Percentiles rank a stretch among this genome's conserved stretches.
These are phyloP conservation scores for Podospora pseudocomata DNA, from an alignment of 495 filamentous ascomycete species.

Conservation along the genomic window DNA sequence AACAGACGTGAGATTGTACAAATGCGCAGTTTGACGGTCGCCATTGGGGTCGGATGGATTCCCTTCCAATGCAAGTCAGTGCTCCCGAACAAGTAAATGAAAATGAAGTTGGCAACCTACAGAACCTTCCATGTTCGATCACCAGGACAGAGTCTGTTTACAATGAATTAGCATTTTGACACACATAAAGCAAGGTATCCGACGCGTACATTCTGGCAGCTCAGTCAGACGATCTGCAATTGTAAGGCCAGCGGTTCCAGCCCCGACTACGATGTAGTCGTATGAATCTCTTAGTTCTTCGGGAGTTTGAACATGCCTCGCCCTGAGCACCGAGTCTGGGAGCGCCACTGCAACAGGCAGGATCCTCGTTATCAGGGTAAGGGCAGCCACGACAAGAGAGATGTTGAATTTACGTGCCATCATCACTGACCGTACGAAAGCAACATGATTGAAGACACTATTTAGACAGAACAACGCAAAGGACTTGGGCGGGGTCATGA, in stretches of 20 bases:
- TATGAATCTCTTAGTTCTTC: slow-evolving; percentile 13
- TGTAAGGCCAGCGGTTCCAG: slow-evolving; percentile 43
- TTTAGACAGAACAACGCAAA: too few relatives aligned
- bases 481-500: too few relatives aligned
- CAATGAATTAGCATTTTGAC: slow-evolving; percentile 17
- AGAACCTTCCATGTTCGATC: slow-evolving; percentile 13
- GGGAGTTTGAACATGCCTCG: neutral
- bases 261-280: slow-evolving; percentile 39
- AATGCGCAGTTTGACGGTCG: neutral
- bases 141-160: slow-evolving; percentile 12
- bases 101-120: neutral
- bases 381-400: neutral
- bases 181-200: too few relatives aligned
- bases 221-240: slow-evolving; percentile 26
- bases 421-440: neutral
- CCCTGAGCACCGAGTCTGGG: neutral
- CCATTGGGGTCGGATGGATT: neutral
- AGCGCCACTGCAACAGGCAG: neutral
- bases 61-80: slow-evolving; percentile 28
- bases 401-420: neutral
- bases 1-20: slow-evolving; percentile 39
- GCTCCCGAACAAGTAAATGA: neutral
- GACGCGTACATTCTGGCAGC: neutral
- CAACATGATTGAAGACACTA: too few relatives aligned
- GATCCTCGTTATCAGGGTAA: neutral